phyloP scores from a whole-genome alignment of 768 basidiomycete genomes.

The Favolaschia claudopus region DNA sequence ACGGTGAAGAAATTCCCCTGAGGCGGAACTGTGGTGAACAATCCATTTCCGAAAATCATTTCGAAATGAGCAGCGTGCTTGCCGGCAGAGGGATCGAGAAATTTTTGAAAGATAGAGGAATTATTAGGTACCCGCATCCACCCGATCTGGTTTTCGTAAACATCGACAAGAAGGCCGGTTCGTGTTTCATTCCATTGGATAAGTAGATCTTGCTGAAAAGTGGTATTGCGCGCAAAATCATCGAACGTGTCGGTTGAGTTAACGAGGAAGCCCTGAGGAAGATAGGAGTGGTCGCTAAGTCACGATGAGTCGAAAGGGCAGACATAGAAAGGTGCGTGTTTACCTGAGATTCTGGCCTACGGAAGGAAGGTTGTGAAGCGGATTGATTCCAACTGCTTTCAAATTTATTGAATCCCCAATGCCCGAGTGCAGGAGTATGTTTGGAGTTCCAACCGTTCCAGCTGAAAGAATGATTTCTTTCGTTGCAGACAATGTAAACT shows the following conservation, averaged over 20 bases:
- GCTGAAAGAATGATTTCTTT: too few relatives aligned
- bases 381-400: slow-evolving; percentile 65
- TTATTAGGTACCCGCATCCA: slow-evolving; percentile 36
- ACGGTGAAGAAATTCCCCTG: slow-evolving; percentile 30
- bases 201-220: slow-evolving; percentile 12
- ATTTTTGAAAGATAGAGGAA: slow-evolving; percentile 15
- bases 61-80: slow-evolving; percentile 37
- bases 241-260: slow-evolving; percentile 25
- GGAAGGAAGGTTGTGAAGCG: slow-evolving; percentile 22
- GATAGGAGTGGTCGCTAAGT: slow-evolving; percentile 28
- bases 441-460: too few relatives aligned
- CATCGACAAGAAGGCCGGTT: slow-evolving; percentile 34
- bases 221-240: slow-evolving; percentile 11
- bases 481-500: too few relatives aligned
- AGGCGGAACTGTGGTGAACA: slow-evolving; percentile 20
- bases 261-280: slow-evolving; percentile 19
- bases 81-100: slow-evolving; percentile 39
- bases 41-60: slow-evolving; percentile 29
- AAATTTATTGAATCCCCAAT: slow-evolving; percentile 74
- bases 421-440: too few relatives aligned
- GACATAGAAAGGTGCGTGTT: too few relatives aligned
- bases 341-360: slow-evolving; percentile 32
- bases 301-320: too few relatives aligned
- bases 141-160: slow-evolving; percentile 28
- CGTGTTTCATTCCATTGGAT: slow-evolving; percentile 27